Conservation (phyloP, 2,329 filamentous ascomycete species). For the Aspergillus sp. region DNA sequence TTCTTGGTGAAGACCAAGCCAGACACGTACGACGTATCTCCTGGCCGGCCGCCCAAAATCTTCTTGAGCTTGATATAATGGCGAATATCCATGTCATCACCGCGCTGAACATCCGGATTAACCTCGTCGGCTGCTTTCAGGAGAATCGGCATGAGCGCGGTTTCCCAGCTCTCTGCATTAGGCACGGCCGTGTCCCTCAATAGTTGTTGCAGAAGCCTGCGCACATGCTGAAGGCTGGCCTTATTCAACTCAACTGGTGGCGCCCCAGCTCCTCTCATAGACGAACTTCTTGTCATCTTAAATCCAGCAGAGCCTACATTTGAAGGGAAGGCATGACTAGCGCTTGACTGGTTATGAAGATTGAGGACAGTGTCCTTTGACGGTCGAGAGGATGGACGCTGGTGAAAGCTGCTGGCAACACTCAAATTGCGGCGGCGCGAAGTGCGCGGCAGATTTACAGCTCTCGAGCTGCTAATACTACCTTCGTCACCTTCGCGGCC, state of each 20-base stretch:
- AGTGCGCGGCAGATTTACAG: constrained; percentile 52
- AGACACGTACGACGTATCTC: constrained; percentile 92
- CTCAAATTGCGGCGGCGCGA: constrained; percentile 73
- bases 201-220: constrained; percentile 73
- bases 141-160: constrained; percentile 79
- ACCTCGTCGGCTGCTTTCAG: constrained; percentile 89
- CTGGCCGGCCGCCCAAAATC: constrained; percentile 78
- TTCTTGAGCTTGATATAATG: constrained; percentile 98
- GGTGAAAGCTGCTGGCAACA: constrained; percentile 64
- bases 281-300: constrained; percentile 65
- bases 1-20: constrained; percentile 98
- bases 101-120: constrained; percentile 77
- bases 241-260: constrained; percentile 77
- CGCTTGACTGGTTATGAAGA: constrained; percentile 21
- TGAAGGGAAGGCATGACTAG: constrained; percentile 34
- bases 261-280: constrained; percentile 64
- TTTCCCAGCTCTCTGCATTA: constrained; percentile 73
- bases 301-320: constrained; percentile 30
- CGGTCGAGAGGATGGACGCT: constrained; percentile 61
- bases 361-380: constrained; percentile 46
- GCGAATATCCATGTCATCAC: constrained; percentile 92
- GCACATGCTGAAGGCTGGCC: constrained; percentile 80
- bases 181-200: constrained; percentile 66
- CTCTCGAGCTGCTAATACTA: constrained; percentile 54
- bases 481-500: constrained; percentile 55